phyloP scores from a whole-genome alignment of 2,329 filamentous ascomycete genomes.

The Paraphoma sp. region DNA sequence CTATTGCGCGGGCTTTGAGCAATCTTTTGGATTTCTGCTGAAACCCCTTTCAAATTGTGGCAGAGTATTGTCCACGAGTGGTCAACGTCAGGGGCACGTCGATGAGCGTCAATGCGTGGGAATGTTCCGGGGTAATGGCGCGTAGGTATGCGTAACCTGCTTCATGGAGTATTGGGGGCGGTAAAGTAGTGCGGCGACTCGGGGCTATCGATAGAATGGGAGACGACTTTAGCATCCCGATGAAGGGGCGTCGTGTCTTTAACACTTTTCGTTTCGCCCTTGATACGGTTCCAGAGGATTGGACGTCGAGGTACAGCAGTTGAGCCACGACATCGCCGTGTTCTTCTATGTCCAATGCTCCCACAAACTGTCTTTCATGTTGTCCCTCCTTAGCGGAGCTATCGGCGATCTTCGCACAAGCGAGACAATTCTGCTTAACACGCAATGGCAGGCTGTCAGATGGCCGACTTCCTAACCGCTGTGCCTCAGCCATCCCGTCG shows the following conservation, averaged over 20 bases:
- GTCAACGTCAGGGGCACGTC: background rate
- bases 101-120: conserved; percentile 14
- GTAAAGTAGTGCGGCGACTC: background rate
- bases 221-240: background rate
- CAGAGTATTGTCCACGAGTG: conserved; percentile 6
- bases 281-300: background rate
- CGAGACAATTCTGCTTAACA: background rate
- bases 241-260: background rate
- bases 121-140: conserved; percentile 10
- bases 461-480: conserved; percentile 27
- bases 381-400: background rate
- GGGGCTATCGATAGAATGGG: background rate
- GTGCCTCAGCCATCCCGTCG: conserved; percentile 26
- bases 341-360: background rate
- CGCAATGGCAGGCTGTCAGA: conserved; percentile 1
- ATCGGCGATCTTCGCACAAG: background rate
- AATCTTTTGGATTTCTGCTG: too few species aligned
- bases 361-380: background rate
- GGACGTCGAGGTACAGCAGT: background rate
- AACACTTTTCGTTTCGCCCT: background rate
- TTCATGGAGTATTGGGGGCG: conserved; percentile 1
- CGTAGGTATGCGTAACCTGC: conserved; percentile 11
- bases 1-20: too few species aligned
- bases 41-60: too few species aligned
- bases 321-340: background rate